A percentile compares a stretch with the other conserved stretches of the same genome.
These are phyloP conservation scores for Starmerella stigmatis DNA, from an alignment of 805 yeast genomes.

Conservation along the genomic window DNA sequence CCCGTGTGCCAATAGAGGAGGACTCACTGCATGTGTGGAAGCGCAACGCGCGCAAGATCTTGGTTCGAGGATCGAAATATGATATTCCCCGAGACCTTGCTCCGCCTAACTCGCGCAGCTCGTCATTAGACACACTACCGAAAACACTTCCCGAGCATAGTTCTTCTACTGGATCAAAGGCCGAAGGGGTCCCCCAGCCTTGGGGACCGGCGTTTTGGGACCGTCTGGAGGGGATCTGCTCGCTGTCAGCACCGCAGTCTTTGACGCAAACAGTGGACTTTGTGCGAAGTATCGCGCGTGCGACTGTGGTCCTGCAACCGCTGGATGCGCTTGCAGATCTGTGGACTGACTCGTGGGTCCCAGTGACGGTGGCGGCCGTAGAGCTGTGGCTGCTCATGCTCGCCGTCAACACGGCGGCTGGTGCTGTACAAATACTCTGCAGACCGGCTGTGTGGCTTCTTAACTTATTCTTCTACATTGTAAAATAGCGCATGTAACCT, in stretches of 20 bases:
- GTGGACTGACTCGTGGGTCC: not conserved
- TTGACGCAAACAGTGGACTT: not conserved
- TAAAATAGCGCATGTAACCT: not conserved
- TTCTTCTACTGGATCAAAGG: too few relatives aligned
- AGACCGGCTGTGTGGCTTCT: constrained; percentile 12
- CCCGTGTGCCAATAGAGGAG: constrained; percentile 9
- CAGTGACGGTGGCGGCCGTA: not conserved
- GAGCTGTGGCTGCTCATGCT: constrained; percentile 20
- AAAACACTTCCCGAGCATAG: too few relatives aligned
- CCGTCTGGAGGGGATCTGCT: not conserved
- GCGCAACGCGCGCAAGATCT: constrained; percentile 6
- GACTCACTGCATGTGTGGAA: constrained; percentile 2
- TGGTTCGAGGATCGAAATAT: constrained; percentile 17
- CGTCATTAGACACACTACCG: not conserved
- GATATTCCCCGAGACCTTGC: constrained; percentile 8
- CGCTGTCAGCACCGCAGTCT: not conserved
- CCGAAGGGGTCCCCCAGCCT: too few relatives aligned
- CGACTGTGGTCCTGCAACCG: constrained; percentile 11
- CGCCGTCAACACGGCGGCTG: constrained; percentile 3
- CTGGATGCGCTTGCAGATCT: constrained; percentile 9
- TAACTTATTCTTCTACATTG: not conserved
- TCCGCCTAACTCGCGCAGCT: constrained; percentile 2
- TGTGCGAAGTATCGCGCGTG: constrained; percentile 5
- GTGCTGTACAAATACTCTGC: constrained; percentile 6
- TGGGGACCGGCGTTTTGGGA: too few relatives aligned